Base-by-base conservation (phyloP, 2,329 filamentous ascomycete species). In the Bipolaris sorokiniana region DNA sequence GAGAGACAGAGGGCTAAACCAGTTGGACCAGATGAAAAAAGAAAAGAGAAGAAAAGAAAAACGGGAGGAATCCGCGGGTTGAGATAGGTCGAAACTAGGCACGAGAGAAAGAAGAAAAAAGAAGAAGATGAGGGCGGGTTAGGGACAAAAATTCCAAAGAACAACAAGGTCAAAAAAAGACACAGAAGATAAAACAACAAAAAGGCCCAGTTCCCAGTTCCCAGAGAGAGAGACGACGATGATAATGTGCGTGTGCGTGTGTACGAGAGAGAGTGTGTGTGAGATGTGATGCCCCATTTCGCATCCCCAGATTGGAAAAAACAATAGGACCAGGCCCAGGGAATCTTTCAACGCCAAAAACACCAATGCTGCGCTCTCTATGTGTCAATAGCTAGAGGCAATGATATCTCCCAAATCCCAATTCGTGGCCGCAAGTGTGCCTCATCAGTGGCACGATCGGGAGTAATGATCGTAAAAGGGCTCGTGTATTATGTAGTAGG, bases 291-390 rank as follows among this genome's bases (percentile, higher is more conserved):
- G 45, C 36, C 26, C 45, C 56, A 50, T 60, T 60, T 52, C 57
- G 45, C 22, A 56, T 54, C 62, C 56, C 61, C 26, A 28, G 9
- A 28, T 28, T 28, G 54, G 28, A 60, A 46, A 46, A 47, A 60
- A 41, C 49, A 34, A 41, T 23, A 54, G 40, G 51, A 62, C 56
- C 61, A 64, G 55, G 51, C 62, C 64, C 65, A 67, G 63, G 63
- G 64, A 68, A 69, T 68, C 59, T 66, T 66, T 52, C 61, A 72
- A 74, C 71, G 66, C 72, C 71, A 42, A 56, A 65, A 68, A 75
- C 72, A 70, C 72, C 72, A 63, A 75, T 75, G 72, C 72, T 74
- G 71, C 69, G 70, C 71, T 74, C 71, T 71, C 48, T 56, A 42
- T 64, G 59, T 62, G 63, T 47, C 44, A 64, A 69, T 71, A 67